Conservation (phyloP, 768 basidiomycete genomes). For the Cantharellus anzutake region DNA sequence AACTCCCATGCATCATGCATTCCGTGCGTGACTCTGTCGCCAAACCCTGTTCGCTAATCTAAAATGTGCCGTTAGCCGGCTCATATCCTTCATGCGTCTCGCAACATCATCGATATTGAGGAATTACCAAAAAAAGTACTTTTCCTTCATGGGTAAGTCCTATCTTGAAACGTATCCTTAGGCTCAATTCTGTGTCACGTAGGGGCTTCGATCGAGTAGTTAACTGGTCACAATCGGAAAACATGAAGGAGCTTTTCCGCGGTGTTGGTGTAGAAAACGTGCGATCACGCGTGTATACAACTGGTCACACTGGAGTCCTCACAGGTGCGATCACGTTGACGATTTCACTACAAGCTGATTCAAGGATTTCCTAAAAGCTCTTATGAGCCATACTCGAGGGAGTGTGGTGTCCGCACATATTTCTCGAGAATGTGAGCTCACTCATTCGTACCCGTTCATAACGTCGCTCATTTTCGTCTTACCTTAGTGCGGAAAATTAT, state of each 20-base stretch:
- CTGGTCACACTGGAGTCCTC: slow-evolving; percentile 10
- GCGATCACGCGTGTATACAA: slow-evolving; percentile 5
- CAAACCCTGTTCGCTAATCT: not conserved
- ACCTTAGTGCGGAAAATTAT: too few species aligned
- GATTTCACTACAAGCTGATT: not conserved
- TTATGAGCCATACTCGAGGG: not conserved
- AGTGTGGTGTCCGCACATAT: not conserved
- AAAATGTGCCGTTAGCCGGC: slow-evolving; percentile 7
- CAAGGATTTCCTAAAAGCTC: not conserved
- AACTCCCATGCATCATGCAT: slow-evolving; percentile 10
- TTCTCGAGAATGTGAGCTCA: not conserved
- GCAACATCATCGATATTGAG: slow-evolving; percentile 9
- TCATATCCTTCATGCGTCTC: slow-evolving; percentile 11
- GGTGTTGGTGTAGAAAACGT: slow-evolving; percentile 9
- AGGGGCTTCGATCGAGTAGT: slow-evolving; percentile 11
- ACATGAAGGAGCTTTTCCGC: slow-evolving; percentile 12
- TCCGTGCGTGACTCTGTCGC: slow-evolving; percentile 1
- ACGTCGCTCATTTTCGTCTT: too few species aligned
- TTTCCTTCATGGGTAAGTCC: slow-evolving; percentile 11
- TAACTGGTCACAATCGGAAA: slow-evolving; percentile 10
- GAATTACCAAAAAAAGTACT: slow-evolving; percentile 10
- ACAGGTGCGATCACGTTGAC: slow-evolving; percentile 1
- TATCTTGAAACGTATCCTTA: not conserved
- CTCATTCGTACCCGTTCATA: not conserved
- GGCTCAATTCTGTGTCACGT: not conserved